Evolutionary conservation across 768 basidiomycete genomes (phyloP).

Genomic region (Suillus occidentalis): DNA sequence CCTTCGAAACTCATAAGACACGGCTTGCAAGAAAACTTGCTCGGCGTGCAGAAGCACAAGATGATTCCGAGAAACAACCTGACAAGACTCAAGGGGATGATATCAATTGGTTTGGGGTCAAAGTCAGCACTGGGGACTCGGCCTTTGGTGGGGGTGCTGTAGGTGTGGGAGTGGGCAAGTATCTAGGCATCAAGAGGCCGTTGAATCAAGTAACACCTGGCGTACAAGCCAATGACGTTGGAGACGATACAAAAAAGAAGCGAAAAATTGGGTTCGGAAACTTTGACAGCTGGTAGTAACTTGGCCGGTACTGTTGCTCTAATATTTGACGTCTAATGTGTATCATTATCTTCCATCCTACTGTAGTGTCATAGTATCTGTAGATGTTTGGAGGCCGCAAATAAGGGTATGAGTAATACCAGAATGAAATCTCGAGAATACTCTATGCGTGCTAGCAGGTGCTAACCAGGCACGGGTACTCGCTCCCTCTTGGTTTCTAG

Average conservation of each 20-base stretch:
- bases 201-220: conserved; percentile 23
- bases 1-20: conserved; percentile 89
- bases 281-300: conserved; percentile 80
- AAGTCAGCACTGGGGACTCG: conserved; percentile 56
- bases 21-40: conserved; percentile 80
- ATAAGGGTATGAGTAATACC: neutral
- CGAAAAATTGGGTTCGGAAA: conserved; percentile 88
- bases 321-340: neutral
- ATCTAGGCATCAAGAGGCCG: conserved; percentile 59
- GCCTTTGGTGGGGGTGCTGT: conserved; percentile 29
- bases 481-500: conserved; percentile 7
- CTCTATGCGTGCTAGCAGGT: neutral
- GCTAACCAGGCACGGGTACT: conserved; percentile 24
- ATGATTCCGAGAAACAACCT: conserved; percentile 28
- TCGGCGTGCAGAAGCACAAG: conserved; percentile 32
- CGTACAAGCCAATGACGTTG: conserved; percentile 13
- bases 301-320: neutral
- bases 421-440: neutral
- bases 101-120: conserved; percentile 88
- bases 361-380: neutral
- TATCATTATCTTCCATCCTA: conserved; percentile 1
- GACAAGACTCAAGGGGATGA: conserved; percentile 66
- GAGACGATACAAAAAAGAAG: conserved; percentile 71
- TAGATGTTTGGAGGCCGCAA: neutral
- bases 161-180: conserved; percentile 70